phyloP scores from a whole-genome alignment of 1,284 basidiomycete species.

The Ceratobasidium sp. region DNA sequence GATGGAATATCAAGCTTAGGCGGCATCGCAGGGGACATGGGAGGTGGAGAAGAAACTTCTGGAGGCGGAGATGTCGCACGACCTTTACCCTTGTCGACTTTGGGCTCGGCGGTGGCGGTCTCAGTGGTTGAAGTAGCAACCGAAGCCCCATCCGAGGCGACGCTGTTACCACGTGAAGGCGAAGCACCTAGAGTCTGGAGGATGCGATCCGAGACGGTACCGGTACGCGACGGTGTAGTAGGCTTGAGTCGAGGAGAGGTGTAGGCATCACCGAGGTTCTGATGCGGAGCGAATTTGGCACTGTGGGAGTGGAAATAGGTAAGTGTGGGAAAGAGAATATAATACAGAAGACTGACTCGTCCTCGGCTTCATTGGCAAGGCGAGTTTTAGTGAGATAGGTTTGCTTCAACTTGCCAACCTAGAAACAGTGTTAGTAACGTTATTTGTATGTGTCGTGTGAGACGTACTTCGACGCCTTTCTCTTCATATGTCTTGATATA shows the following conservation, averaged over 20 bases:
- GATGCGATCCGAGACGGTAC: constrained; percentile 79
- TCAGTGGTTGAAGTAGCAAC: constrained; percentile 9
- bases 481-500: constrained; percentile 77
- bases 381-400: constrained; percentile 79
- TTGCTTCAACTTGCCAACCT: constrained; percentile 72
- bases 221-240: constrained; percentile 59
- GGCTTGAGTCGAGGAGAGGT: constrained; percentile 73
- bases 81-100: constrained; percentile 79
- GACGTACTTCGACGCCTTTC: constrained; percentile 61
- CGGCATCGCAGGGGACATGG: constrained; percentile 57
- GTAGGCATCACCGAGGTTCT: constrained; percentile 67
- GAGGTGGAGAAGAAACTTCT: constrained; percentile 67
- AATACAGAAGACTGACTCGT: constrained; percentile 68
- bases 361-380: constrained; percentile 85
- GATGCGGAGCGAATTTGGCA: constrained; percentile 81
- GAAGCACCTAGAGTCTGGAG: constrained; percentile 59
- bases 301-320: constrained; percentile 50
- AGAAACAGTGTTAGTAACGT: constrained; percentile 34
- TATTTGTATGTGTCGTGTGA: not conserved
- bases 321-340: not conserved
- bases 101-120: constrained; percentile 49
- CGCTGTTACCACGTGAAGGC: constrained; percentile 23
- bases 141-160: constrained; percentile 26
- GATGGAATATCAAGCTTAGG: constrained; percentile 38
- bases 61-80: constrained; percentile 47